Percentiles rank a stretch among this genome's conserved stretches.
These are phyloP conservation scores for Pseudocercospora musae DNA, from an alignment of 2,329 filamentous ascomycete species.

Conservation along the genomic window DNA sequence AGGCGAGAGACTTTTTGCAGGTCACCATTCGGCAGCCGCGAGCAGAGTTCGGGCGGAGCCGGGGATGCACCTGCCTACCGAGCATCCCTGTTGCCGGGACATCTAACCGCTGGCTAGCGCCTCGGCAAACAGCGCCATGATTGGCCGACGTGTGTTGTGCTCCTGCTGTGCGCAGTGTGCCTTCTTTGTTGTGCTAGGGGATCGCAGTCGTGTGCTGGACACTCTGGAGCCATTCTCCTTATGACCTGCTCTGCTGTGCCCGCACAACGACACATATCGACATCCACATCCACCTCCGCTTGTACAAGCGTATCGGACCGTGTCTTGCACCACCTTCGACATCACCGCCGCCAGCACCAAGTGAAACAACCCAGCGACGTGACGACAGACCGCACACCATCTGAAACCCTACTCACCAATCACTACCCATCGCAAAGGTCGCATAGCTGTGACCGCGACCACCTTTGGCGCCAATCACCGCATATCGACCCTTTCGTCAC, in stretches of 20 bases:
- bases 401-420: slow-evolving; percentile 6
- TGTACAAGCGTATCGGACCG: background rate
- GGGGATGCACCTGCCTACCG: too few species aligned
- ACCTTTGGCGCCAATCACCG: slow-evolving; percentile 6
- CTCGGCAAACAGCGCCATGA: background rate
- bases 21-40: background rate
- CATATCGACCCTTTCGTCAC: slow-evolving; percentile 5
- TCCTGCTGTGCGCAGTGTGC: background rate
- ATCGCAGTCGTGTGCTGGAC: background rate
- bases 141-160: background rate
- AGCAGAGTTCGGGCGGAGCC: background rate
- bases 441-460: slow-evolving; percentile 8
- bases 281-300: background rate
- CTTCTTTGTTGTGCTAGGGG: background rate
- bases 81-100: background rate
- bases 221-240: background rate
- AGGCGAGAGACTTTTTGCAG: background rate
- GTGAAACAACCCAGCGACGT: background rate
- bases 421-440: slow-evolving; percentile 7
- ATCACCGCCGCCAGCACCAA: background rate
- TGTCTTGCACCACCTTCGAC: background rate
- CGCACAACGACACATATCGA: background rate
- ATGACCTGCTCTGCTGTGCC: background rate
- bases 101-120: background rate
- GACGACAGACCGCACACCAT: background rate